Conservation (phyloP, 139 green algal genomes). For the Chlorella vulgaris region DNA sequence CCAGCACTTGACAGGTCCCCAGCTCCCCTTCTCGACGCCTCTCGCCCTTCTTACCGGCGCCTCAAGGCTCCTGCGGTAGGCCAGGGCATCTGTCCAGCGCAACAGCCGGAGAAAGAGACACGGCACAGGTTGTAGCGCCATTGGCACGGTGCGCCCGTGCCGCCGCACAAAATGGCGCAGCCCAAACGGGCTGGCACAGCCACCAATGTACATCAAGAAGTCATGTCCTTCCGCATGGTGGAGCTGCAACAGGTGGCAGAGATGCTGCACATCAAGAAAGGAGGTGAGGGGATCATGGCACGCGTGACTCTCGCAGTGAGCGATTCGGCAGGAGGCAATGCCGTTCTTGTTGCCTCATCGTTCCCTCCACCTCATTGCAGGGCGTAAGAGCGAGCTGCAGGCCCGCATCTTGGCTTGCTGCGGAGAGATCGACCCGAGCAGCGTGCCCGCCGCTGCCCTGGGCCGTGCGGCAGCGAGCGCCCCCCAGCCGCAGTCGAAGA, state of each 20-base stretch:
- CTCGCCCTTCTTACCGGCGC: too few species aligned
- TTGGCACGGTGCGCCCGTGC: neutral
- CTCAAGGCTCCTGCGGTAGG: too few species aligned
- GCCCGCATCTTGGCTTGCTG: constrained; percentile 46
- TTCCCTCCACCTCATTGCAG: neutral
- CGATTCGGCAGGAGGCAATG: too few species aligned
- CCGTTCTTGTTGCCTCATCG: too few species aligned
- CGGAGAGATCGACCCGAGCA: constrained; percentile 16
- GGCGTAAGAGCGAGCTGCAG: constrained; percentile 37
- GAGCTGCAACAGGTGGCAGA: constrained; percentile 64
- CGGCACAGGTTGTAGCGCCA: too few species aligned
- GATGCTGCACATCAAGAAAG: constrained; percentile 57
- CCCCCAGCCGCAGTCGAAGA: constrained; percentile 19
- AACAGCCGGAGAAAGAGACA: too few species aligned
- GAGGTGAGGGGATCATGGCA: constrained; percentile 64
- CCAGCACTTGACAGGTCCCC: too few species aligned
- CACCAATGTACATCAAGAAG: neutral
- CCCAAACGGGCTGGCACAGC: neutral
- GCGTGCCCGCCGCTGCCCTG: neutral
- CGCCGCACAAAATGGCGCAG: neutral
- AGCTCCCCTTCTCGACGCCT: too few species aligned
- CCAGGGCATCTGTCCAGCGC: too few species aligned
- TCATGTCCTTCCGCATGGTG: constrained; percentile 44
- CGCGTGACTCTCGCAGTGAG: too few species aligned
- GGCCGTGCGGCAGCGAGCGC: neutral